A percentile compares a stretch with the other conserved stretches of the same genome.
Evolutionary conservation across 257 asterid species (phyloP).

Genomic region (Forsythia suspensa): DNA sequence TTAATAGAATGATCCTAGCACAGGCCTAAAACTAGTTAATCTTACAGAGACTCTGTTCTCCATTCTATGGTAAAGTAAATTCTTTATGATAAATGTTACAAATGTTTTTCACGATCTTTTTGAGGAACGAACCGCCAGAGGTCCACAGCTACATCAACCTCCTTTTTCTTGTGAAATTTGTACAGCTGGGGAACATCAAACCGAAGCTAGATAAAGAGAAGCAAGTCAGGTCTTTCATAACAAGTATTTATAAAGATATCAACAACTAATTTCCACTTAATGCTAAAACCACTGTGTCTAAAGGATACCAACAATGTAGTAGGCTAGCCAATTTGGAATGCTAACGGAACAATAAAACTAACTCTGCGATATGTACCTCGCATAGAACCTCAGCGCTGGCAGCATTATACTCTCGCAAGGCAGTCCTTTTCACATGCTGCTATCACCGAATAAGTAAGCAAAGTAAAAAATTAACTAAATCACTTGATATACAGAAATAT

Average conservation of each 20-base stretch:
- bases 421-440: conserved; percentile 82
- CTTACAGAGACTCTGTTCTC: neutral
- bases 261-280: neutral
- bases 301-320: neutral
- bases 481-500: neutral
- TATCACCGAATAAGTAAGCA: conserved; percentile 19
- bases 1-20: neutral
- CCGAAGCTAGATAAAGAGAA: conserved; percentile 56
- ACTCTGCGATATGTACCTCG: conserved; percentile 52
- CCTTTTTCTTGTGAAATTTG: conserved; percentile 96
- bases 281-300: neutral
- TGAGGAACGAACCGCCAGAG: conserved; percentile 95
- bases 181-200: conserved; percentile 88
- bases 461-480: neutral
- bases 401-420: conserved; percentile 76
- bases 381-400: conserved; percentile 87
- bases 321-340: neutral
- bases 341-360: neutral
- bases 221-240: neutral
- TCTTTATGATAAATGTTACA: conserved; percentile 6
- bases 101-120: conserved; percentile 21
- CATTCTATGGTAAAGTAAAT: neutral
- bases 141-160: conserved; percentile 92
- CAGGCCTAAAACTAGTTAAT: neutral
- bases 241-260: neutral